These are phyloP conservation scores for Alternaria metachromatica DNA, from an alignment of 2,329 filamentous ascomycete species.

Conservation along the genomic window DNA sequence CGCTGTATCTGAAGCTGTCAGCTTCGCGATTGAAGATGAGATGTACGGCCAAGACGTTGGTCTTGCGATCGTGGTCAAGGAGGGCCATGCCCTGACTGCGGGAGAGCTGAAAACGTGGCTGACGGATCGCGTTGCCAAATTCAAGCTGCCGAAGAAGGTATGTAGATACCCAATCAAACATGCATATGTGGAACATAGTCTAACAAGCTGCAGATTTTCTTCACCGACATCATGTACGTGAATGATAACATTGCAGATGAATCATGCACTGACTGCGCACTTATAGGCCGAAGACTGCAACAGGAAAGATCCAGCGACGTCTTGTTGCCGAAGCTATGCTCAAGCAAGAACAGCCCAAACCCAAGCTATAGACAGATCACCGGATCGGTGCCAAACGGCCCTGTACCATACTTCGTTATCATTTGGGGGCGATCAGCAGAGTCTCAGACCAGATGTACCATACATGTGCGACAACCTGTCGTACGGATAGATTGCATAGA, in stretches of 20 bases:
- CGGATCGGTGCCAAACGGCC: neutral
- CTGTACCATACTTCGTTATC: slow-evolving; percentile 8
- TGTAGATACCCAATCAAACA: slow-evolving; percentile 27
- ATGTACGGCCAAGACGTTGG: slow-evolving; percentile 84
- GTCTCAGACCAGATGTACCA: slow-evolving; percentile 7
- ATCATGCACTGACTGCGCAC: slow-evolving; percentile 10
- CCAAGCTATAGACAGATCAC: slow-evolving; percentile 56
- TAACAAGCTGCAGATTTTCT: slow-evolving; percentile 67
- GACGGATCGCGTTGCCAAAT: slow-evolving; percentile 74
- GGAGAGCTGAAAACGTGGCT: slow-evolving; percentile 74
- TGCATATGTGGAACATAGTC: slow-evolving; percentile 17
- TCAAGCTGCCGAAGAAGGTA: slow-evolving; percentile 85
- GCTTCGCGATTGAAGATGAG: slow-evolving; percentile 82
- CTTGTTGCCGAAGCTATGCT: slow-evolving; percentile 88
- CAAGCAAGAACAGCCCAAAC: slow-evolving; percentile 66
- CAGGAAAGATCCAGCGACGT: slow-evolving; percentile 84
- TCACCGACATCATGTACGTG: slow-evolving; percentile 73
- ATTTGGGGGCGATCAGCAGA: slow-evolving; percentile 2
- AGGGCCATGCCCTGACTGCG: slow-evolving; percentile 60
- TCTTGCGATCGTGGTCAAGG: slow-evolving; percentile 76
- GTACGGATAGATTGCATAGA: slow-evolving; percentile 16
- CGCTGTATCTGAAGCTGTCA: slow-evolving; percentile 77
- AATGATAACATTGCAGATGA: neutral
- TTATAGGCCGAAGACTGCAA: slow-evolving; percentile 78
- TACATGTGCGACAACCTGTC: slow-evolving; percentile 6